Evolutionary conservation across 2,329 filamentous ascomycete species (phyloP).

Genomic region (Penicillium sp.): DNA sequence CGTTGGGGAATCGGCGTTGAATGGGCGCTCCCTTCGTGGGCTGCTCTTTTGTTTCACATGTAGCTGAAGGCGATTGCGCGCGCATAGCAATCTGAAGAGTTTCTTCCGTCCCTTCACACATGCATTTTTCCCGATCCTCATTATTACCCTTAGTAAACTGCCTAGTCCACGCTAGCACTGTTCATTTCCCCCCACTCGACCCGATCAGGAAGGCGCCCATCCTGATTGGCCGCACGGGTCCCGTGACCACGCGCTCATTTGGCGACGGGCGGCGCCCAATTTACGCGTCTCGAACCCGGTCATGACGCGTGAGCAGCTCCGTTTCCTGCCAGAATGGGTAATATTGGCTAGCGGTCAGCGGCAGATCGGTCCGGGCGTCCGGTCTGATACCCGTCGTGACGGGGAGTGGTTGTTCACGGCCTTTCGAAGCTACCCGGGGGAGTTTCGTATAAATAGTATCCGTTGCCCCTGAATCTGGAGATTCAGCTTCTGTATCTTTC

Average conservation of each 20-base stretch:
- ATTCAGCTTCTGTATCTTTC: neutral
- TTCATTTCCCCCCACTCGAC: no score
- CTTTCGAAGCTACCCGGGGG: neutral
- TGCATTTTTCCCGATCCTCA: no score
- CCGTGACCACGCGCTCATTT: slow-evolving; percentile 41
- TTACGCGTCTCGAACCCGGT: slow-evolving; percentile 34
- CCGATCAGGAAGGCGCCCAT: no score
- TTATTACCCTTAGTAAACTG: no score
- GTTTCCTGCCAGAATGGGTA: slow-evolving; percentile 11
- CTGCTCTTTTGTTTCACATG: neutral
- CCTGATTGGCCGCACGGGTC: slow-evolving; percentile 25
- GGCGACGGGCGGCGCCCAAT: slow-evolving; percentile 33
- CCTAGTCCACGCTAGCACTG: no score
- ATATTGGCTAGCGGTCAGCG: slow-evolving; percentile 12
- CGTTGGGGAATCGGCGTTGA: neutral
- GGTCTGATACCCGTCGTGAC: slow-evolving; percentile 4
- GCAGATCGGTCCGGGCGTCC: neutral
- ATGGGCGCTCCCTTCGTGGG: neutral
- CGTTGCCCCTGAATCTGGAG: slow-evolving; percentile 4
- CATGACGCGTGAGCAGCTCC: slow-evolving; percentile 19
- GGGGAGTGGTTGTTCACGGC: neutral
- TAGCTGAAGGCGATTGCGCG: no score
- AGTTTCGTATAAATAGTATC: slow-evolving; percentile 4
- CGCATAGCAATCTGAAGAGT: no score
- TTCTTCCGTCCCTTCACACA: no score